Percentiles rank a stretch among this genome's conserved stretches.
These are phyloP conservation scores for Amauroascus niger DNA, from an alignment of 2,329 filamentous ascomycete genomes.

Conservation along the genomic window DNA sequence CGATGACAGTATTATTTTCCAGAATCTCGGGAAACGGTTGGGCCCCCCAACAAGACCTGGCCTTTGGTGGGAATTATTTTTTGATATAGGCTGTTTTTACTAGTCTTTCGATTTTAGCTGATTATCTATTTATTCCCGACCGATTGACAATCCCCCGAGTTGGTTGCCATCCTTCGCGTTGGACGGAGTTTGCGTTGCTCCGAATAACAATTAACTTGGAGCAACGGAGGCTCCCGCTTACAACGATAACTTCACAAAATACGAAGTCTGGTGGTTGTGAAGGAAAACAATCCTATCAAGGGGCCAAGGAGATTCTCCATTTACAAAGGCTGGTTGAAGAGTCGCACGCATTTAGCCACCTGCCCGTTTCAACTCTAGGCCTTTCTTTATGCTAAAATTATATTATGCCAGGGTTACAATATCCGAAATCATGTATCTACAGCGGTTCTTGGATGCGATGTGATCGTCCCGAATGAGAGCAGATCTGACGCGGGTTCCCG, in stretches of 20 bases:
- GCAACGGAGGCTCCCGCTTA: background rate
- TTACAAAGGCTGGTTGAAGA: background rate
- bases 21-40: constrained; percentile 7
- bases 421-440: background rate
- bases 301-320: background rate
- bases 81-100: background rate
- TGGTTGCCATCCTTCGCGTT: background rate
- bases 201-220: background rate
- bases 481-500: background rate
- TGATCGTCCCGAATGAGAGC: background rate
- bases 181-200: background rate
- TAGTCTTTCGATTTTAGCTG: background rate
- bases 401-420: background rate
- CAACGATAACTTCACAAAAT: background rate
- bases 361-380: background rate
- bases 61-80: constrained; percentile 3
- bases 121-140: background rate
- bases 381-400: background rate
- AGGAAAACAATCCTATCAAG: background rate
- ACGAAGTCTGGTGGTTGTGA: background rate
- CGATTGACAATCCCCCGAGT: background rate
- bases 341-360: background rate
- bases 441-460: background rate
- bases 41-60: constrained; percentile 8
- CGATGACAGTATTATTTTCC: background rate